A percentile compares a stretch with the other conserved stretches of the same genome.
Evolutionary conservation across 768 basidiomycete species (phyloP).

Genomic region (Tricholoma matsutake): DNA sequence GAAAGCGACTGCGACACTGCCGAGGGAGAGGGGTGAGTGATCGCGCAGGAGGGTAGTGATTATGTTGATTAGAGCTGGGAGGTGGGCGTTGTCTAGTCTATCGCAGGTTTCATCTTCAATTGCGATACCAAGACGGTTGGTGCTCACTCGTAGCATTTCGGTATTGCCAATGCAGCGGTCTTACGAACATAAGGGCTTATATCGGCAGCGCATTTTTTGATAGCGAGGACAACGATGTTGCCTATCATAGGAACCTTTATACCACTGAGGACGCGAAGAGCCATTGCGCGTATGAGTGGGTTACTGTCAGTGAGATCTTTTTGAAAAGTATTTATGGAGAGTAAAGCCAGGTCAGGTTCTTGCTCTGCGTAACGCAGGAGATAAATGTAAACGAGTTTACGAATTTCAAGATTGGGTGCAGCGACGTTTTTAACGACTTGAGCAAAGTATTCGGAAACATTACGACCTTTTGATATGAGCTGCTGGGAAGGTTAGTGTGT

Average conservation of each 20-base stretch:
- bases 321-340: conserved; percentile 98
- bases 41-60: conserved; percentile 65
- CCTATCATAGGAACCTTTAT: conserved; percentile 90
- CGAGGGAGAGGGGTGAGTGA: conserved; percentile 83
- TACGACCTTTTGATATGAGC: conserved; percentile 91
- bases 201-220: conserved; percentile 91
- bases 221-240: conserved; percentile 78
- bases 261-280: conserved; percentile 86
- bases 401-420: conserved; percentile 86
- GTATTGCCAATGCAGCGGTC: conserved; percentile 85
- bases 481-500: conserved; percentile 25
- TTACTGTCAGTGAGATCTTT: conserved; percentile 91
- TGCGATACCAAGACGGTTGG: not conserved
- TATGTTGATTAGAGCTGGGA: conserved; percentile 66
- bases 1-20: conserved; percentile 84
- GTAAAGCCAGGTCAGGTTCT: conserved; percentile 90
- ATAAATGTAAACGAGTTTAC: conserved; percentile 98
- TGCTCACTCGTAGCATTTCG: conserved; percentile 71
- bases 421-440: conserved; percentile 98
- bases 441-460: conserved; percentile 92
- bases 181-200: conserved; percentile 94
- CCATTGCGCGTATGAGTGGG: conserved; percentile 95
- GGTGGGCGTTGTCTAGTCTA: conserved; percentile 75
- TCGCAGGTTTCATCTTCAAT: not conserved
- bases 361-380: conserved; percentile 89